Evolutionary conservation across 2,329 filamentous ascomycete genomes (phyloP), one percentile per base, ranked within the genome.

Genomic region (Fusarium pseudocircinatum): DNA sequence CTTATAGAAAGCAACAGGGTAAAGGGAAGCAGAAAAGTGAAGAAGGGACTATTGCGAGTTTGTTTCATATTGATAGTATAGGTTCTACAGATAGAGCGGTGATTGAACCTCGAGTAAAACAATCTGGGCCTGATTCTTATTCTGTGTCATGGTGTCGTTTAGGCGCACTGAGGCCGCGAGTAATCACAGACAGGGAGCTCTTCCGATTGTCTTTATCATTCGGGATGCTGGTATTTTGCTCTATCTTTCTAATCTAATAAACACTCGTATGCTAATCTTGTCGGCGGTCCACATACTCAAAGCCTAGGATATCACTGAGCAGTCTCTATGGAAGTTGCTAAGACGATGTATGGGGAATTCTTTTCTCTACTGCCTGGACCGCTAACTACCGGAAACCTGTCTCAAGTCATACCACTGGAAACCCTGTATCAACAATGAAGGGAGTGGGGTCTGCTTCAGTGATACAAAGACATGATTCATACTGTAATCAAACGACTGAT

Each of bases 141-240:
- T 36, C 11, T 52, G 49, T 52, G n/a, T 3, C 7, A 36, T 52
- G n/a, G n/a, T 52, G 49, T 20, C 16, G 4, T 30, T 7, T 7
- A 16, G 14, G 14, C 9, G 4, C 6, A 30, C 2, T 2, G 26
- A 47, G 26, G 8, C 14, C 20, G 9, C 20, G 26, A 18, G 22
- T 0, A 18, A 15, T 18, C 10, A 6, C 3, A 18, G 11, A 18
- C 1, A 49, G 5, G 6, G 4, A 4, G 2, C 6, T 7, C 1
- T 26, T 24, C 30, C 26, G 12, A 26, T 7, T 15, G 5, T 12
- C 30, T 24, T 34, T 0, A 14, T 20, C 8, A 8, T 34, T 24
- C 30, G 4, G 0, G 22, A 20, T 7, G 10, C 7, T 44, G 7
- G 18, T 32, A 6, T 6, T 4, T 13, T 30, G n/a, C n/a, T 0